Percentiles rank a stretch among this genome's conserved stretches.
phyloP scores from a whole-genome alignment of 2,329 filamentous ascomycete species.

The Pyricularia grisea region DNA sequence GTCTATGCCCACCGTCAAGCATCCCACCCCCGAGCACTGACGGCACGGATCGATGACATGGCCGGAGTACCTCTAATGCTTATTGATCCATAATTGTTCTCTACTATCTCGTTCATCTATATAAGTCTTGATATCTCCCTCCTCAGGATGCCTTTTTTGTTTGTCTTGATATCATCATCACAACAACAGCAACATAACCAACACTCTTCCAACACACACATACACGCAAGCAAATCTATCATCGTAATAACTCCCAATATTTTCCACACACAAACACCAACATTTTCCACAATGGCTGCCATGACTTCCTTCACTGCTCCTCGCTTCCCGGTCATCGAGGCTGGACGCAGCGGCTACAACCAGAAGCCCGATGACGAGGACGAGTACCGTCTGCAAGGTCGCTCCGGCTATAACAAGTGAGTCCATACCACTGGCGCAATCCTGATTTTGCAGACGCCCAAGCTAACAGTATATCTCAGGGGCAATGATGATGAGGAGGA shows the following conservation, averaged over 20 bases:
- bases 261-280: slow-evolving; percentile 6
- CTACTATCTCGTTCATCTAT: slow-evolving; percentile 3
- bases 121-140: slow-evolving; percentile 2
- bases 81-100: neutral
- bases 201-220: neutral
- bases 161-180: neutral
- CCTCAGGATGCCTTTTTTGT: neutral
- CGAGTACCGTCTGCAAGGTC: slow-evolving; percentile 27
- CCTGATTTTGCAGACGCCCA: neutral
- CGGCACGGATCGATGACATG: neutral
- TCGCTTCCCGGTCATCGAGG: slow-evolving; percentile 26
- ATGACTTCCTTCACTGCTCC: slow-evolving; percentile 22
- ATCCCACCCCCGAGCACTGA: neutral
- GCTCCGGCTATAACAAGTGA: slow-evolving; percentile 36
- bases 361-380: slow-evolving; percentile 24
- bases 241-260: neutral
- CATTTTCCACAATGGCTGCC: slow-evolving; percentile 25
- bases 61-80: neutral
- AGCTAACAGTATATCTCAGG: slow-evolving; percentile 8
- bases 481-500: slow-evolving; percentile 20
- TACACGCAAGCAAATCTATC: neutral
- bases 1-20: neutral
- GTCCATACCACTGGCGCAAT: slow-evolving; percentile 1
- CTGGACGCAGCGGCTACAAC: slow-evolving; percentile 32
- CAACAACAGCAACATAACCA: slow-evolving; percentile 6